Evolutionary conservation across 805 yeast genomes (phyloP), one percentile per base, ranked within the genome.

Genomic region (Yarrowia alimentaria): DNA sequence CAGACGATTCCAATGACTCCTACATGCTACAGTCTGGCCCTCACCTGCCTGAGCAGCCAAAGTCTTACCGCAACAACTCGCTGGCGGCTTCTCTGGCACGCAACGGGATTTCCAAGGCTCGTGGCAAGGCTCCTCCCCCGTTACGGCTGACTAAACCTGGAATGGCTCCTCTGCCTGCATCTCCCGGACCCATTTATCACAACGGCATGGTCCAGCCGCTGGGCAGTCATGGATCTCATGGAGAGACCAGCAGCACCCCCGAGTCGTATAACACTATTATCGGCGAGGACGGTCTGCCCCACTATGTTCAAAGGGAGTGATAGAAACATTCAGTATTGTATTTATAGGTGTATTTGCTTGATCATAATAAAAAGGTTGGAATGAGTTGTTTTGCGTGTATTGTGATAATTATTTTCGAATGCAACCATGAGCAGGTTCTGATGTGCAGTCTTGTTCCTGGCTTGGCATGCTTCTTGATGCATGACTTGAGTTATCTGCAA

Each of bases 291-390:
- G 43, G 43, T 12, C 43, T 37, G 24, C 43, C 43, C 25, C 43
- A 37, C 7, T 37, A 37, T 17, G 43, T 37, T 6, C 43, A 37
- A 30, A 37, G 43, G 43, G 43, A 37, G 43, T 37, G 19, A 19
- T 10, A 29, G 16, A 14, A 14, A 17, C 30, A 37, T 37, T 35
- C 43, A 37, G 30, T 24, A 24, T 21, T 37, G 43, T 37, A 37
- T 37, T 37, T 37, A 37, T 37, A 37, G 29, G 43, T 37, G 43
- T 37, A 37, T 35, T n/a, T n/a, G 42, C 42, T 35, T 22, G 24
- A 35, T 35, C 42, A 37, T 37, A 37, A 37, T 37, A n/a, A n/a
- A n/a, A n/a, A n/a, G n/a, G n/a, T n/a, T n/a, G n/a, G n/a, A n/a
- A n/a, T n/a, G n/a, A n/a, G n/a, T n/a, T n/a, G n/a, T n/a, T n/a